Conservation (phyloP, 2,329 filamentous ascomycete species). For the Penicillium olsonii region DNA sequence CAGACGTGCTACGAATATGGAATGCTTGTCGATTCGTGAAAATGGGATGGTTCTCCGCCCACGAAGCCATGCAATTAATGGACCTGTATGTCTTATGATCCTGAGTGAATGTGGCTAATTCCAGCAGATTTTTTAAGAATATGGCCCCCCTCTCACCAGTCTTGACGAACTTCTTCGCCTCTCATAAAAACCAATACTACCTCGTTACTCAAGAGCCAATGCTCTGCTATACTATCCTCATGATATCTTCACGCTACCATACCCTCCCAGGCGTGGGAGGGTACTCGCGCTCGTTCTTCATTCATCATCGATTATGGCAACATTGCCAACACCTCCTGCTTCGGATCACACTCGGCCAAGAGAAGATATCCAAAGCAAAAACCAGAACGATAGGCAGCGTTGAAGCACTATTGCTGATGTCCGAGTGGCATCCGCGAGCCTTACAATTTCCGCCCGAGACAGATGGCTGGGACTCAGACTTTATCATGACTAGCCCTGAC, state of each 20-base stretch:
- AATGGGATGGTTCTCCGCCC: constrained; percentile 56
- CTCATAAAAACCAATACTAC: constrained; percentile 49
- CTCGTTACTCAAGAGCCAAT: constrained; percentile 54
- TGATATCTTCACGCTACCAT: constrained; percentile 52
- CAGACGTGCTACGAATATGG: constrained; percentile 46
- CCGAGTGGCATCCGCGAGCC: constrained; percentile 56
- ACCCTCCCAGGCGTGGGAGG: constrained; percentile 40
- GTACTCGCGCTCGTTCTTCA: constrained; percentile 49
- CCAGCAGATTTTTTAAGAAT: constrained; percentile 46
- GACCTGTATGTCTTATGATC: constrained; percentile 42
- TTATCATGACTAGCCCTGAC: constrained; percentile 47
- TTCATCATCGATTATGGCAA: constrained; percentile 55
- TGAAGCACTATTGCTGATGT: constrained; percentile 53
- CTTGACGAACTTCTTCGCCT: constrained; percentile 49
- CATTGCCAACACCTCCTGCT: constrained; percentile 55
- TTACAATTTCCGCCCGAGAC: constrained; percentile 52
- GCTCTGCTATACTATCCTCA: constrained; percentile 53
- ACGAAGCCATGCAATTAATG: constrained; percentile 53
- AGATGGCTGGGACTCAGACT: constrained; percentile 57
- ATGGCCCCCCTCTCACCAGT: constrained; percentile 52
- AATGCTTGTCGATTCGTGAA: constrained; percentile 53
- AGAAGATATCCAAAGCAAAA: constrained; percentile 52
- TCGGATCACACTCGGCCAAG: constrained; percentile 54
- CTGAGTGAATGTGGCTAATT: constrained; percentile 9
- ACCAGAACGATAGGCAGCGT: constrained; percentile 52